These are phyloP conservation scores for Aspergillus coremiiformis DNA, from an alignment of 495 filamentous ascomycete genomes.

Conservation along the genomic window DNA sequence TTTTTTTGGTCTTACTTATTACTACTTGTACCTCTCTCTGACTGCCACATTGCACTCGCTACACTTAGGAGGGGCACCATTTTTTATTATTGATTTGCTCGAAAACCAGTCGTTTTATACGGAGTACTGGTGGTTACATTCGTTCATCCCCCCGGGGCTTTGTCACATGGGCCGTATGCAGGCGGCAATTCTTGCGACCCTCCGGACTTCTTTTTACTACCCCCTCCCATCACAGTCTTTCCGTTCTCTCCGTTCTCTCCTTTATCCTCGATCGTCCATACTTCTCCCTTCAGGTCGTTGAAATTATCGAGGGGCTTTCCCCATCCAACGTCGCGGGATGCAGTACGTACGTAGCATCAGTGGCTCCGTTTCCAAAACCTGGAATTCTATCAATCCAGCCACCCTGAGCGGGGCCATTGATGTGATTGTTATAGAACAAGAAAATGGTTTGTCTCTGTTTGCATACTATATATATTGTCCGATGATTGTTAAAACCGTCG, in stretches of 20 bases:
- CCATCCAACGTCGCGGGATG: constrained; percentile 48
- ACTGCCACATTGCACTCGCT: not conserved
- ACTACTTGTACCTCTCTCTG: not conserved
- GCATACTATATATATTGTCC: not conserved
- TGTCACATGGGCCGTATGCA: constrained; percentile 41
- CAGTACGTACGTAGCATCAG: constrained; percentile 97
- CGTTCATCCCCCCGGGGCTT: constrained; percentile 21
- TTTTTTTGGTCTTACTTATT: no score
- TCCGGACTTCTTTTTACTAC: constrained; percentile 14
- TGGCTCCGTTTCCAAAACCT: constrained; percentile 94
- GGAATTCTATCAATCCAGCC: constrained; percentile 98
- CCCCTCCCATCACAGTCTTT: constrained; percentile 12
- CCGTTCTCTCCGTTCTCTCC: constrained; percentile 2
- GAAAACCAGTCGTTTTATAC: constrained; percentile 1
- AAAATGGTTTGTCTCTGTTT: constrained; percentile 60
- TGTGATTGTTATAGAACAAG: constrained; percentile 96
- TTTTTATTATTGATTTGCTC: not conserved
- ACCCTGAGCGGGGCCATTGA: constrained; percentile 97
- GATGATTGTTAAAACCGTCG: constrained; percentile 1
- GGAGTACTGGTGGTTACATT: constrained; percentile 7
- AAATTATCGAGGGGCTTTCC: constrained; percentile 14
- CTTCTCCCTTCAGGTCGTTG: constrained; percentile 2
- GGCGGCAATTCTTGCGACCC: constrained; percentile 28
- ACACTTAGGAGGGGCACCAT: not conserved
- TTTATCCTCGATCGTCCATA: not conserved